phyloP scores from a whole-genome alignment of 1,139 yeast genomes.

The Scheffersomyces illinoinensis region DNA sequence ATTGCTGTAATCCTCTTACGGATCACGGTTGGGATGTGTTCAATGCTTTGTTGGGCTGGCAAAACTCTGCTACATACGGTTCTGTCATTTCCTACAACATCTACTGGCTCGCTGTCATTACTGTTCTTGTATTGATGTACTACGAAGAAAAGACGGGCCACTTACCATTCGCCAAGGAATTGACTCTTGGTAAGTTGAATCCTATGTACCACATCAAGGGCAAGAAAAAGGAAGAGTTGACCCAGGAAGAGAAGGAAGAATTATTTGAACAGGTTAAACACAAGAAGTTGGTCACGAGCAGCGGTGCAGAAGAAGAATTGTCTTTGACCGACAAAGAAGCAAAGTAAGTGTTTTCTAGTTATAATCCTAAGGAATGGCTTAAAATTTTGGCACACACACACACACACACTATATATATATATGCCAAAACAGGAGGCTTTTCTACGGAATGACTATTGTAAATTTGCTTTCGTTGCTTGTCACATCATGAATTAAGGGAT shows the following conservation, averaged over 20 bases:
- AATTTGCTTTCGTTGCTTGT: neutral
- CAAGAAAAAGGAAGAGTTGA: conserved; percentile 22
- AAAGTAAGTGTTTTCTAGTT: neutral
- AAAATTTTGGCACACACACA: neutral
- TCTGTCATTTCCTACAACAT: conserved; percentile 26
- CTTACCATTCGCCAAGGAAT: conserved; percentile 22
- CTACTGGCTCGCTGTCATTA: conserved; percentile 22
- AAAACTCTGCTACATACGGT: conserved; percentile 27
- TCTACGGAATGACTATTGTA: neutral
- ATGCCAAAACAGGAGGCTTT: neutral
- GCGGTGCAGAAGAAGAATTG: conserved; percentile 4
- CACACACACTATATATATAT: neutral
- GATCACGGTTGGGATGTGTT: conserved; percentile 94
- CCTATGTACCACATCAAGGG: conserved; percentile 28
- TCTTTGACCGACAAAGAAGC: conserved; percentile 3
- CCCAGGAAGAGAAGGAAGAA: conserved; percentile 17
- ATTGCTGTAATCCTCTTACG: conserved; percentile 89
- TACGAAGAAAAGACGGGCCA: conserved; percentile 27
- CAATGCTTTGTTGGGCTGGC: conserved; percentile 59
- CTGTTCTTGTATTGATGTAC: conserved; percentile 18
- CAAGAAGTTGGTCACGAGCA: conserved; percentile 11
- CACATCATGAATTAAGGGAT: neutral
- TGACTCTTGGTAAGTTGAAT: conserved; percentile 20
- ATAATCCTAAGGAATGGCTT: neutral
- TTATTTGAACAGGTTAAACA: conserved; percentile 21